Evolutionary conservation across 2,329 filamentous ascomycete genomes (phyloP), one percentile per base, ranked within the genome.

Genomic region (Emmonsia crescens): DNA sequence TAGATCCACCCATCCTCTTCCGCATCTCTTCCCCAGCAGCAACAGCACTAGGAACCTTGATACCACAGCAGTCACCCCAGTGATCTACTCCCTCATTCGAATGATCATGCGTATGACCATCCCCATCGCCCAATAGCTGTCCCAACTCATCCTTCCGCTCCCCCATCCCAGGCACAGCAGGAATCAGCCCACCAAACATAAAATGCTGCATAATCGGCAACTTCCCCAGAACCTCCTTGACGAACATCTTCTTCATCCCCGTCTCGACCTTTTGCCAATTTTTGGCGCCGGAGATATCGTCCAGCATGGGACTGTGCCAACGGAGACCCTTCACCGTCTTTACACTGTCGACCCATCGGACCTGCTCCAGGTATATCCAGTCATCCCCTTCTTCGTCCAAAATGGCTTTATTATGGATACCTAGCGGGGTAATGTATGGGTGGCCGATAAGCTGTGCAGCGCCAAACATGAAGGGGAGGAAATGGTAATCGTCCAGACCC

Each of bases 161-260:
- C 10, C 79, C 76, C 94, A 99, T 97, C 1, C 85, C 89, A 27
- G 90, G 84, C 0, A 81, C 84, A 0, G 93, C 91, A 0, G 90
- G 87, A 1, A 99, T 81, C 58, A 99, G 75, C 9, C 86, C 88
- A 0, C 94, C 94, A 71, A 99, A 99, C 60, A 99, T 72, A 69
- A 99, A 99, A 74, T 99, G 95, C 76, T 99, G 94, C 91, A 97
- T 97, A 51, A 99, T 93, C 0, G 94, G 94, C 61, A 99, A 74
- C 75, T 99, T 99, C 38, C 89, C 86, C 59, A 99, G 76, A 0
- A 99, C 93, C 75, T 99, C 94, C 48, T 87, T 89, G 59, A 93
- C 82, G 71, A 97, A 97, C 95, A 99, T 99, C 67, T 91, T 89
- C 64, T 89, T 84, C 95, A 99, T 97, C 6, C 94, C 94, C 31